phyloP scores from a whole-genome alignment of 805 yeast species.

The Blastobotrys mokoenaii region DNA sequence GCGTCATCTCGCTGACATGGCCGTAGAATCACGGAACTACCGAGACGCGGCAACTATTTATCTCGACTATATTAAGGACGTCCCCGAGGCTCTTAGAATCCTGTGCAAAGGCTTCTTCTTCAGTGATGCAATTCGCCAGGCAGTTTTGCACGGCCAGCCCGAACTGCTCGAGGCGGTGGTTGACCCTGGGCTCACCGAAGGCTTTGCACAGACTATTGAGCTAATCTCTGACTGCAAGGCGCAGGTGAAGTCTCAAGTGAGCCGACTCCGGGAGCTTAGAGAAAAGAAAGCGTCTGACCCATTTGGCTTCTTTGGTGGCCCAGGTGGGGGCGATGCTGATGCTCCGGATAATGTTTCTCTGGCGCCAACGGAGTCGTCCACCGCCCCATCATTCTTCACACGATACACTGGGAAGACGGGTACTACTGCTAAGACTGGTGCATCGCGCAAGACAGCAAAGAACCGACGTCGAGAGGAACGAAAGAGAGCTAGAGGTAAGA shows the following conservation, averaged over 20 bases:
- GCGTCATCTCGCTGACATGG: constrained; percentile 48
- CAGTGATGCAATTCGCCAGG: constrained; percentile 67
- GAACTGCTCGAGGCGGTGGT: constrained; percentile 43
- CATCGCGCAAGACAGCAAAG: constrained; percentile 84
- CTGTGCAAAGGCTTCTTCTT: constrained; percentile 70
- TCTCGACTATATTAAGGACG: constrained; percentile 48
- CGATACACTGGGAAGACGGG: constrained; percentile 93
- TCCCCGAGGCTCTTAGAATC: constrained; percentile 53
- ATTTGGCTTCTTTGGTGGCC: constrained; percentile 68
- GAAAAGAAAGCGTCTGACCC: constrained; percentile 80
- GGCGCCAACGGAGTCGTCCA: constrained; percentile 90
- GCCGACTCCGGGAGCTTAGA: constrained; percentile 76
- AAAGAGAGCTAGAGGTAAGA: constrained; percentile 92
- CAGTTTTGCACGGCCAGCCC: constrained; percentile 34
- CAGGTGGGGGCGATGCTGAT: constrained; percentile 60
- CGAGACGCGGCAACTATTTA: constrained; percentile 76
- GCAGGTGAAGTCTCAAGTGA: constrained; percentile 76
- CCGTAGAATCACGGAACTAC: constrained; percentile 60
- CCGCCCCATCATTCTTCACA: constrained; percentile 88
- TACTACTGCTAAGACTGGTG: constrained; percentile 96
- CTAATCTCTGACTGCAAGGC: constrained; percentile 86
- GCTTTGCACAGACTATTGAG: constrained; percentile 82
- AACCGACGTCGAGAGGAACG: constrained; percentile 93
- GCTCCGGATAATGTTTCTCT: constrained; percentile 90
- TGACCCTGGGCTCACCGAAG: constrained; percentile 74